Conservation (phyloP, 2,329 filamentous ascomycete genomes). For the Pseudogymnoascus verrucosus region DNA sequence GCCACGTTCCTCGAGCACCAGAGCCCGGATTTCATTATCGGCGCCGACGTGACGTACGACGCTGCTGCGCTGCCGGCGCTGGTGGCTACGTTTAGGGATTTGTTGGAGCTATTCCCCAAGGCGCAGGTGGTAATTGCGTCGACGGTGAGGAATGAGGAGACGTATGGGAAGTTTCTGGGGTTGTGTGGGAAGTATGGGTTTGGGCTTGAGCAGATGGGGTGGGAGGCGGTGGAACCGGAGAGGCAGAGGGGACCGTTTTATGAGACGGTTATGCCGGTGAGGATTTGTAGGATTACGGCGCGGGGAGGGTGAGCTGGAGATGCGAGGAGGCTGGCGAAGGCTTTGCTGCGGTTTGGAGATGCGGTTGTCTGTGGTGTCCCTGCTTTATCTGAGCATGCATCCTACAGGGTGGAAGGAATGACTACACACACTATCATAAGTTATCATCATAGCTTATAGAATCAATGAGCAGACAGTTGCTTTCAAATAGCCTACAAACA, state of each 20-base stretch:
- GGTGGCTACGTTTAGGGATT: constrained; percentile 53
- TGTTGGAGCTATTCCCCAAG: constrained; percentile 49
- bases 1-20: constrained; percentile 28
- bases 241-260: constrained; percentile 58
- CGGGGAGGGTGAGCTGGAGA: neutral
- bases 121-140: constrained; percentile 59
- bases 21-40: constrained; percentile 56
- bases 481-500: neutral
- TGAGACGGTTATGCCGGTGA: constrained; percentile 49
- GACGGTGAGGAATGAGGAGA: constrained; percentile 62
- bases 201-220: constrained; percentile 36
- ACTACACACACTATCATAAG: neutral
- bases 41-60: constrained; percentile 75
- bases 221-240: constrained; percentile 30
- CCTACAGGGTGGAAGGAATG: neutral
- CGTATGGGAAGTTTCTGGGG: constrained; percentile 56
- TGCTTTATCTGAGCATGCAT: neutral
- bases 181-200: constrained; percentile 40
- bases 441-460: neutral
- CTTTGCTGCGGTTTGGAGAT: neutral
- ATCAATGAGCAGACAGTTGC: neutral
- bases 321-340: neutral
- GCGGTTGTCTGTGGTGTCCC: neutral
- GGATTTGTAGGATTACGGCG: constrained; percentile 40
- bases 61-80: constrained; percentile 53